Evolutionary conservation across 2,329 filamentous ascomycete species (phyloP), one percentile per base, ranked within the genome.

Genomic region (Pezicula neosporulosa): DNA sequence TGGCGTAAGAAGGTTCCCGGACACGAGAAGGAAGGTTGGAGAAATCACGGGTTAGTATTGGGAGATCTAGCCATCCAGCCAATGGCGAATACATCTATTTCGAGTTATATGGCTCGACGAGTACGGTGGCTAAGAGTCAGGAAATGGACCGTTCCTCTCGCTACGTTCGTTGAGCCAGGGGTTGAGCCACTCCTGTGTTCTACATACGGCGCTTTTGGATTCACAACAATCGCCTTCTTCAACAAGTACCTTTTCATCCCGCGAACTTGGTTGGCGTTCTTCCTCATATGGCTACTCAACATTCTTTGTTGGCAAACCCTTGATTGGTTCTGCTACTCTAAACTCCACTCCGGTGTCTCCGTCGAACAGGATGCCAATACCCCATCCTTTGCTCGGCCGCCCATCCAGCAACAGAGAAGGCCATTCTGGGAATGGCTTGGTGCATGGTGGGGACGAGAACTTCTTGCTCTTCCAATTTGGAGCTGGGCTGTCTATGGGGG

Each of bases 51-150:
- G 5, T 77, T 97, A 51, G 83, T 92, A 1, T 87, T 86, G 65
- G 90, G 91, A 4, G 92, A 97, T 65, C 74, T 96, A 3, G 93
- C 88, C 24, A 83, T 97, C 51, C 94, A 99, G 66, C 95, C 95
- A 36, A 89, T 96, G 71, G 83, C 86, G 3, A 82, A 83, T 58
- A 95, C 96, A 81, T 85, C 87, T 2, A 77, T 96, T 1, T 65
- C 68, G 4, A 85, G 89, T 27, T 97, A 96, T 65, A 78, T 89
- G 43, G 87, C 86, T 5, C 85, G 94, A 12, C 81, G 94, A 21
- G 86, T 92, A 4, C 82, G 94, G 47, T 99, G 94, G 94, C 75
- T 97, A 21, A 83, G 94, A 6, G 95, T 96, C 1, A 80, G 94
- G 43, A 99, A 99, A 68, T 97, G 90, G 74, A 97, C 93, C 0